Evolutionary conservation across 2,329 filamentous ascomycete genomes (phyloP), one percentile per base, ranked within the genome.

Genomic region (Knufia petricola): DNA sequence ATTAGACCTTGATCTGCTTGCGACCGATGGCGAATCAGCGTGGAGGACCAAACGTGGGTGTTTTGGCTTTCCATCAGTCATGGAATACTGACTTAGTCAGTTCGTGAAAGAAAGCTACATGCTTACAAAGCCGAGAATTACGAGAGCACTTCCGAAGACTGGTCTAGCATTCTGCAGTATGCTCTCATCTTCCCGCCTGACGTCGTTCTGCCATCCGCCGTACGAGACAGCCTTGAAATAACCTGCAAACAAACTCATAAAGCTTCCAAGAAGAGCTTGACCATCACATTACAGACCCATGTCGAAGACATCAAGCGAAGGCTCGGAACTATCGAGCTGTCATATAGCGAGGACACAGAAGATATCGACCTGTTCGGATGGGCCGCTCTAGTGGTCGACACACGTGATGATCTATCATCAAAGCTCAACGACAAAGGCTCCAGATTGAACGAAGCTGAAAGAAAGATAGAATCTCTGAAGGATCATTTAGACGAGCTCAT

Each of bases 361-460:
- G 73, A 75, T 42, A 68, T 81, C 34, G 68, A 74, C 50, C 66
- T 76, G 1, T 75, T 79, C 51, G 74, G 76, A 28, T 82, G 79
- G 79, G 66, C 71, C 10, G 68, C 68, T 39, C 64, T 66, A 38
- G 73, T 75, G 15, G 66, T 72, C 10, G 60, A 67, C 23, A 65
- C 68, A 40, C 68, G 72, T 37, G 60, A 66, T 40, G 52, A 55
- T 12, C 65, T 77, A 20, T 61, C 70, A 45, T 56, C 63, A 36
- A 62, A 72, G 47, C 56, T 73, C n/a, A 60, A 61, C 3, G 60
- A 61, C 17, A 58, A 74, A 50, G 69, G 63, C 50, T 62, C 59
- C 42, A 67, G 63, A 56, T 64, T 63, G 44, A 63, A 63, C 8
- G 62, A 63, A 20, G 73, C 77, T 39, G 70, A 76, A 50, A 62